phyloP scores from a whole-genome alignment of 1,139 yeast genomes.

The Nakaseomyces kungkrabaensis region DNA sequence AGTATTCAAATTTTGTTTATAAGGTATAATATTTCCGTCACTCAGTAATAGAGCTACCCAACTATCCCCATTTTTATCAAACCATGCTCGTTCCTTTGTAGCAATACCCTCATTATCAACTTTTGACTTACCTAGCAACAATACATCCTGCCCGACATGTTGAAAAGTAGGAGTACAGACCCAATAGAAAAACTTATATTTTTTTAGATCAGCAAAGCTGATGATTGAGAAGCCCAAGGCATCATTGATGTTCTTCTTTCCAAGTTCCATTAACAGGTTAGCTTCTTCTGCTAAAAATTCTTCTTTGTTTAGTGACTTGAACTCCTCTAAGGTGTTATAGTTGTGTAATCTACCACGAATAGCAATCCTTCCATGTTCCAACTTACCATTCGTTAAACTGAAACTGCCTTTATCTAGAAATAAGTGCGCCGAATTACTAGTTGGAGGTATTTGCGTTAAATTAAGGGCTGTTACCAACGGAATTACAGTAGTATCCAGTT shows the following conservation, averaged over 20 bases:
- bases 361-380: constrained; percentile 4
- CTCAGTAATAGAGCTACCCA: constrained; percentile 27
- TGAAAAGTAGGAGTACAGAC: constrained; percentile 63
- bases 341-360: constrained; percentile 32
- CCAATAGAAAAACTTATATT: constrained; percentile 85
- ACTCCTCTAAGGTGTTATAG: constrained; percentile 78
- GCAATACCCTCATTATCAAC: constrained; percentile 10
- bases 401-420: constrained; percentile 34
- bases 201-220: constrained; percentile 79
- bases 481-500: constrained; percentile 26
- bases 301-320: constrained; percentile 57
- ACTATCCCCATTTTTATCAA: constrained; percentile 9
- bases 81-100: constrained; percentile 12
- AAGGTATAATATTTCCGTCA: constrained; percentile 14
- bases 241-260: constrained; percentile 15
- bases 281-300: constrained; percentile 44
- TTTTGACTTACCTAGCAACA: neutral
- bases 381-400: constrained; percentile 10
- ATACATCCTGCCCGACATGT: constrained; percentile 30
- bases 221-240: constrained; percentile 42
- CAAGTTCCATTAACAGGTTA: constrained; percentile 19
- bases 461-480: constrained; percentile 26
- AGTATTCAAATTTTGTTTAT: constrained; percentile 8
- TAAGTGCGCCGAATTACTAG: constrained; percentile 32
- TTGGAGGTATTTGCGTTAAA: constrained; percentile 33